Evolutionary conservation across 2,329 filamentous ascomycete genomes (phyloP).

Genomic region (Penicillium sp.): DNA sequence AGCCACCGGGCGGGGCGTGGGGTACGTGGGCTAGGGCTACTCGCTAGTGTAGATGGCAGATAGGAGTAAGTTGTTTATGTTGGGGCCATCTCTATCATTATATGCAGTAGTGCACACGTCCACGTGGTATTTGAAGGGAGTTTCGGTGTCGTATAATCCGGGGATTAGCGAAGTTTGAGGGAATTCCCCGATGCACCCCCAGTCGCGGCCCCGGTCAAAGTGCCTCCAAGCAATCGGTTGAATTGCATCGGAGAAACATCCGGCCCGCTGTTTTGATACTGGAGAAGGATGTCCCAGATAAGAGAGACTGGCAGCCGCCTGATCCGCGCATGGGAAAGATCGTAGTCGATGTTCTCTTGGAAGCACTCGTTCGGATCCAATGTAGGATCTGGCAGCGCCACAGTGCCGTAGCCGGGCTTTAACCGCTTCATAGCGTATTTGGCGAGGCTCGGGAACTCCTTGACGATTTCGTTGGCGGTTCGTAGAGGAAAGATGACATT

Average conservation of each 20-base stretch:
- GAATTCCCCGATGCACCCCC: constrained; percentile 11
- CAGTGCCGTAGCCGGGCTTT: constrained; percentile 24
- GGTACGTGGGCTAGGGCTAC: not conserved
- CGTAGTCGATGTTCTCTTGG: constrained; percentile 35
- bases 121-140: not conserved
- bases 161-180: constrained; percentile 8
- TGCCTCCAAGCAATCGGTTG: constrained; percentile 29
- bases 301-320: constrained; percentile 30
- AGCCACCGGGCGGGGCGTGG: not conserved
- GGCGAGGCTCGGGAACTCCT: constrained; percentile 33
- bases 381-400: constrained; percentile 20
- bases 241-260: constrained; percentile 24
- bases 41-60: not conserved
- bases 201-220: constrained; percentile 26
- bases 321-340: constrained; percentile 31
- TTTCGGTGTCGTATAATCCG: not conserved
- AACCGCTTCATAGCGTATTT: constrained; percentile 28
- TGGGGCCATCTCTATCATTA: not conserved
- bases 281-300: constrained; percentile 36
- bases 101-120: not conserved
- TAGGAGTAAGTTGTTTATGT: not conserved
- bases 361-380: constrained; percentile 23
- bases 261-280: constrained; percentile 34
- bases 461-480: constrained; percentile 31
- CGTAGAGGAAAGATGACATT: constrained; percentile 31